phyloP scores from a whole-genome alignment of 2,329 filamentous ascomycete species.

The Xylogone sp. region DNA sequence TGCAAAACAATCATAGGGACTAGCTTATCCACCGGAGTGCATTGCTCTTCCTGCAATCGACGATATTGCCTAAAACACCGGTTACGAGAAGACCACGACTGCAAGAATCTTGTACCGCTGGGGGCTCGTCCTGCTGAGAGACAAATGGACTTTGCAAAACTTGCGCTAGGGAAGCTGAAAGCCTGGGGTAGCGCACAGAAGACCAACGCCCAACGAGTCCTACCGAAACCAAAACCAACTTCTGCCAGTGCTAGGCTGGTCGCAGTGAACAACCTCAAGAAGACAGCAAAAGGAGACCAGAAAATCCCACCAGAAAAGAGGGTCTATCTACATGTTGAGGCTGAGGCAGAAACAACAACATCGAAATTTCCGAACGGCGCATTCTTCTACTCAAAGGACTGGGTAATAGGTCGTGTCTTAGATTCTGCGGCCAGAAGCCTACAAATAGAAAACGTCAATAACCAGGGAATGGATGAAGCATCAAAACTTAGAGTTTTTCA shows the following conservation, averaged over 20 bases:
- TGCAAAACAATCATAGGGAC: constrained; percentile 74
- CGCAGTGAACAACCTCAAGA: constrained; percentile 76
- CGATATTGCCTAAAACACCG: constrained; percentile 77
- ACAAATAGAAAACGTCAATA: constrained; percentile 82
- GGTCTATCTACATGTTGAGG: constrained; percentile 88
- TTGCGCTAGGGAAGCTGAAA: constrained; percentile 72
- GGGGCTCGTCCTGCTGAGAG: constrained; percentile 44
- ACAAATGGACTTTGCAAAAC: constrained; percentile 60
- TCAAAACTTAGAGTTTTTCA: constrained; percentile 86
- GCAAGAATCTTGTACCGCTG: constrained; percentile 65
- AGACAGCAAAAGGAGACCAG: constrained; percentile 83
- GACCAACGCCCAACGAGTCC: constrained; percentile 43
- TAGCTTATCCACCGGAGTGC: constrained; percentile 60
- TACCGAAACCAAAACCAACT: constrained; percentile 61
- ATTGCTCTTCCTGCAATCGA: constrained; percentile 68
- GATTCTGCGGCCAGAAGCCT: constrained; percentile 74
- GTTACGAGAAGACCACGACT: constrained; percentile 78
- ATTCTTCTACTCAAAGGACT: constrained; percentile 79
- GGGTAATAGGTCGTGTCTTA: constrained; percentile 82
- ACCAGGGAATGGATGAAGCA: constrained; percentile 69
- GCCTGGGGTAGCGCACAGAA: constrained; percentile 78
- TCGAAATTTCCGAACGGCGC: constrained; percentile 78
- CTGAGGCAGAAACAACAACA: constrained; percentile 79
- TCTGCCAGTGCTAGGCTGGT: constrained; percentile 61
- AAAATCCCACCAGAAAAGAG: constrained; percentile 78